Evolutionary conservation across 2,329 filamentous ascomycete species (phyloP).

Genomic region (Diaporthe vaccinii): DNA sequence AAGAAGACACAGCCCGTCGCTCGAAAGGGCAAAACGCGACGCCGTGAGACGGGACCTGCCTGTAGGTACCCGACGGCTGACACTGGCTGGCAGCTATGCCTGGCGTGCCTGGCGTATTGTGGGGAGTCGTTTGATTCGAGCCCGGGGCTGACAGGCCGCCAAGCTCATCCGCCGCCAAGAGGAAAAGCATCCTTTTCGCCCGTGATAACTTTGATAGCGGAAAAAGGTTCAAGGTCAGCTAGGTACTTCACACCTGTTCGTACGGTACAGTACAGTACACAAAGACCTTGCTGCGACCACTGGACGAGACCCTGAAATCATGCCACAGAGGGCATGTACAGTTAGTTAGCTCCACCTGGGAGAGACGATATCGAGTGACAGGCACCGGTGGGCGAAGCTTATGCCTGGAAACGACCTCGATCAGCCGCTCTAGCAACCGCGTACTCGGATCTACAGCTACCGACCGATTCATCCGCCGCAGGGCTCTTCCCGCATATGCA

Average conservation of each 20-base stretch:
- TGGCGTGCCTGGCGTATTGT: neutral
- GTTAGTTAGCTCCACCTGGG: too few species aligned
- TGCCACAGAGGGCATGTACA: neutral
- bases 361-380: neutral
- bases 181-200: neutral
- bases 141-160: neutral
- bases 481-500: neutral
- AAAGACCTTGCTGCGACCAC: neutral
- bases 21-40: neutral
- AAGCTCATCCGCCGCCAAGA: conserved; percentile 20
- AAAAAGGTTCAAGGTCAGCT: neutral
- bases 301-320: neutral
- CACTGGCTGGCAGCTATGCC: conserved; percentile 3
- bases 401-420: neutral
- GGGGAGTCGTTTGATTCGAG: conserved; percentile 22
- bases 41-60: conserved; percentile 1
- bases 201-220: conserved; percentile 11
- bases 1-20: neutral
- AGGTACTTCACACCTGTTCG: neutral
- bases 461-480: neutral
- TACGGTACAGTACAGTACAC: neutral
- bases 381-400: neutral
- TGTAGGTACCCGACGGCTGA: conserved; percentile 36
- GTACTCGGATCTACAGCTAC: neutral
- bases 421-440: neutral